Evolutionary conservation across 2,329 filamentous ascomycete species (phyloP).

Genomic region (Hypoxylon sp.): DNA sequence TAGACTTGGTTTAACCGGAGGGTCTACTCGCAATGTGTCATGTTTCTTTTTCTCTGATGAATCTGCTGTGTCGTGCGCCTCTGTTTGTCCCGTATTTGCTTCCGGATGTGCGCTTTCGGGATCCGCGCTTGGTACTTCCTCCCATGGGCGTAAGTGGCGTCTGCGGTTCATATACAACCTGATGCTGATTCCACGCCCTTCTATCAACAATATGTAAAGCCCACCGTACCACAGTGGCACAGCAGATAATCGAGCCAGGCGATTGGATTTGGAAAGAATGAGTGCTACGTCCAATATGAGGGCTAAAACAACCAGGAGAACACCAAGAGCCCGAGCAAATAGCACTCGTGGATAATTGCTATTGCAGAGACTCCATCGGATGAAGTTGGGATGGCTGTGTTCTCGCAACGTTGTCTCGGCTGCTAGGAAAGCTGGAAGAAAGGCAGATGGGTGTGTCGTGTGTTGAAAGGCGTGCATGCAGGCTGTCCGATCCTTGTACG

Average conservation of each 20-base stretch:
- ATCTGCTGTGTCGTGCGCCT: not conserved
- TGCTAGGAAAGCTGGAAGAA: conserved; percentile 58
- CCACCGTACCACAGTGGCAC: conserved; percentile 57
- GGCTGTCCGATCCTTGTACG: conserved; percentile 56
- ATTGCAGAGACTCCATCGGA: conserved; percentile 58
- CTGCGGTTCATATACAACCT: conserved; percentile 53
- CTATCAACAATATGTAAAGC: conserved; percentile 54
- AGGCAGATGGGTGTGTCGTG: conserved; percentile 63
- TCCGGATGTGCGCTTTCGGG: conserved; percentile 3
- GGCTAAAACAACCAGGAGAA: conserved; percentile 17
- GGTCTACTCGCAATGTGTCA: conserved; percentile 42
- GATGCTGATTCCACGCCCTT: conserved; percentile 58
- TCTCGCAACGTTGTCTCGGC: conserved; percentile 57
- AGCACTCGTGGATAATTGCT: conserved; percentile 56
- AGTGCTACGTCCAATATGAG: conserved; percentile 53
- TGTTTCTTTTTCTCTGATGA: conserved; percentile 5
- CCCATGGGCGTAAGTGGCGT: conserved; percentile 60
- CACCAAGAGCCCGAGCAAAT: conserved; percentile 47
- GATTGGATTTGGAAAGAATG: conserved; percentile 52
- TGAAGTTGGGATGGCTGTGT: conserved; percentile 59
- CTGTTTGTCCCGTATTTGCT: not conserved
- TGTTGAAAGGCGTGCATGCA: conserved; percentile 59
- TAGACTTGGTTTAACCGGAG: conserved; percentile 51
- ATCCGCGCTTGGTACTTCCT: conserved; percentile 45
- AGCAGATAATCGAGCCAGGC: conserved; percentile 52